Percentiles rank a stretch among this genome's conserved stretches.
Conservation (phyloP, 176 grass and related monocot species). For the Ensete ventricosum region DNA sequence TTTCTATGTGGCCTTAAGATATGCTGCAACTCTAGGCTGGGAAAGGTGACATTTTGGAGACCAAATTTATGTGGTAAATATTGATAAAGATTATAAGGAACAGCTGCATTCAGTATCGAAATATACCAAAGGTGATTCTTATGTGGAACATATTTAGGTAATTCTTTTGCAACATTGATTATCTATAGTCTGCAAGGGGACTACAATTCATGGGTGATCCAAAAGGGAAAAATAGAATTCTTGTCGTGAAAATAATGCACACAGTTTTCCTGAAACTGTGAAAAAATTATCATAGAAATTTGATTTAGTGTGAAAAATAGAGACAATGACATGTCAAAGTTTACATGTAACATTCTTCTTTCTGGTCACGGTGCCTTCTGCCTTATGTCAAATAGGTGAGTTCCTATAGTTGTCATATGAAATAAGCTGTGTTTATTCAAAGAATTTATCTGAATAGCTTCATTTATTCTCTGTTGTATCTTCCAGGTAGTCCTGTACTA, state of each 20-base stretch:
- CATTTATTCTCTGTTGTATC: conserved; percentile 1
- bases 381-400: not conserved
- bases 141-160: not conserved
- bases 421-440: not conserved
- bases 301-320: not conserved
- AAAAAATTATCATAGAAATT: not conserved
- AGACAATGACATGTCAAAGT: not conserved
- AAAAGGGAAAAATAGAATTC: not conserved
- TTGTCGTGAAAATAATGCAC: not conserved
- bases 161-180: not conserved
- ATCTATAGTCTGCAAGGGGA: not conserved
- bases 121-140: not conserved
- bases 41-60: too few relatives aligned
- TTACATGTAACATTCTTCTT: not conserved
- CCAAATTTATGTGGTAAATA: too few relatives aligned
- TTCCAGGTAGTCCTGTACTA: conserved; percentile 83
- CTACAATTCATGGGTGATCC: not conserved
- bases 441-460: not conserved
- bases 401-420: not conserved
- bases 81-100: too few relatives aligned
- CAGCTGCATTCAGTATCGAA: not conserved
- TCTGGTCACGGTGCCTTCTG: not conserved
- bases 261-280: not conserved
- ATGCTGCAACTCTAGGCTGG: too few relatives aligned
- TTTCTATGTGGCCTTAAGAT: too few relatives aligned